Percentiles rank a stretch among this genome's conserved stretches.
Evolutionary conservation across 805 yeast species (phyloP).

Genomic region (Ogataea ganodermae): DNA sequence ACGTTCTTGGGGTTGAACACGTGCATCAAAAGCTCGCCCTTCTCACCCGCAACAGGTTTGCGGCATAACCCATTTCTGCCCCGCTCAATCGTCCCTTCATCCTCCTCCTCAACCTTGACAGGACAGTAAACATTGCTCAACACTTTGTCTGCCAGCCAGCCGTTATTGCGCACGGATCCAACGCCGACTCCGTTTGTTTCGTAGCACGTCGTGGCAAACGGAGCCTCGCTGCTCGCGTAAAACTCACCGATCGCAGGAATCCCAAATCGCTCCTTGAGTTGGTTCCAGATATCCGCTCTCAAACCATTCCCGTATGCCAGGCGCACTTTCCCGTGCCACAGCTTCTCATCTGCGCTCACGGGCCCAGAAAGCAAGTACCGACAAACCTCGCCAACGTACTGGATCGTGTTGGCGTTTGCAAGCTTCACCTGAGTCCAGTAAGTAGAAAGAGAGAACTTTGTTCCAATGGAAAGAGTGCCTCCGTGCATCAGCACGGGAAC

Average conservation of each 20-base stretch:
- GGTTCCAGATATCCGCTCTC: slow-evolving; percentile 84
- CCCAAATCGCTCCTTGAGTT: slow-evolving; percentile 74
- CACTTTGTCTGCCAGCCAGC: slow-evolving; percentile 71
- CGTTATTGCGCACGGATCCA: slow-evolving; percentile 80
- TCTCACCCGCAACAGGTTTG: slow-evolving; percentile 57
- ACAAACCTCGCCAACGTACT: slow-evolving; percentile 95
- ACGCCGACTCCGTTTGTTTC: slow-evolving; percentile 65
- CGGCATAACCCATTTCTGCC: slow-evolving; percentile 65
- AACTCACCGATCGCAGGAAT: slow-evolving; percentile 83
- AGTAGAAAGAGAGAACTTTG: slow-evolving; percentile 77
- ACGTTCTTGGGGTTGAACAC: slow-evolving; percentile 61
- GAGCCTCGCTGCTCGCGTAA: slow-evolving; percentile 92
- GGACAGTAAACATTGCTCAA: slow-evolving; percentile 57
- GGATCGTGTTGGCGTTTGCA: slow-evolving; percentile 74
- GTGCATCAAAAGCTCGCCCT: slow-evolving; percentile 86
- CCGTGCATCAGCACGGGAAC: slow-evolving; percentile 63
- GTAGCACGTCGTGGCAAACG: slow-evolving; percentile 79
- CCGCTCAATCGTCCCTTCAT: slow-evolving; percentile 69
- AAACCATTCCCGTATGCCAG: slow-evolving; percentile 91
- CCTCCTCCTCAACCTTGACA: slow-evolving; percentile 79
- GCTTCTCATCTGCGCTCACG: slow-evolving; percentile 26
- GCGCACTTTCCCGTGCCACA: slow-evolving; percentile 40
- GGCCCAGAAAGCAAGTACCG: slow-evolving; percentile 73
- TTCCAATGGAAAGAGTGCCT: slow-evolving; percentile 74
- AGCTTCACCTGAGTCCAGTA: slow-evolving; percentile 89